phyloP scores from a whole-genome alignment of 2,329 filamentous ascomycete genomes.

The Alternaria consortialis region DNA sequence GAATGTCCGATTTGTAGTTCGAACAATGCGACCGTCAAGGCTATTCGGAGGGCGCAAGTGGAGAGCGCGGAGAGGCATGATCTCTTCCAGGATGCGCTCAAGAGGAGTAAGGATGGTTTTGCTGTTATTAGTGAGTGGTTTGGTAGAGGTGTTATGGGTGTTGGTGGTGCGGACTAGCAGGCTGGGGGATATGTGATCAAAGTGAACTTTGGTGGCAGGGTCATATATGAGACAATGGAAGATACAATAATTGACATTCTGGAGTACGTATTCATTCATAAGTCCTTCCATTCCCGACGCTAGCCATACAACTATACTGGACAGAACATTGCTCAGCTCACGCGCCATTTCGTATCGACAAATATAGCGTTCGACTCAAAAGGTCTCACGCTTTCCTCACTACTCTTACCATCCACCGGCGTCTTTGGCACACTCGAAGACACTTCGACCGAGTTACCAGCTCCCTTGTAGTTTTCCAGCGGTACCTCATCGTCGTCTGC shows the following conservation, averaged over 20 bases:
- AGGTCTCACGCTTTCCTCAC: not conserved
- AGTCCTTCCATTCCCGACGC: not conserved
- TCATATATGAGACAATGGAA: not conserved
- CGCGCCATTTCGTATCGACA: not conserved
- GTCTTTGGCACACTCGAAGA: not conserved
- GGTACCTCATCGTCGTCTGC: slow-evolving; percentile 1
- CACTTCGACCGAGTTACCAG: not conserved
- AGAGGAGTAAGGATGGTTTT: slow-evolving; percentile 81
- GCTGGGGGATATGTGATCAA: not conserved
- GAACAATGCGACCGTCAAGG: slow-evolving; percentile 86
- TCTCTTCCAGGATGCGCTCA: slow-evolving; percentile 82
- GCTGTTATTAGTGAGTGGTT: slow-evolving; percentile 95
- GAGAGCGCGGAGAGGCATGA: slow-evolving; percentile 89
- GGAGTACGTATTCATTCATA: not conserved
- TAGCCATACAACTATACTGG: not conserved
- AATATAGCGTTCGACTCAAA: not conserved
- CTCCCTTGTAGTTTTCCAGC: not conserved
- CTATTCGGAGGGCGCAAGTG: slow-evolving; percentile 84
- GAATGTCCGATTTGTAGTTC: slow-evolving; percentile 88
- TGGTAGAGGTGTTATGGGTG: slow-evolving; percentile 87
- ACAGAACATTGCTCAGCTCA: not conserved
- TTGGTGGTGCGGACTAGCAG: slow-evolving; percentile 40
- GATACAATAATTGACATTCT: not conserved
- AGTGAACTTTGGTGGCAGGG: not conserved
- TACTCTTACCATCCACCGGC: not conserved